Evolutionary conservation across 2,329 filamentous ascomycete genomes (phyloP), one percentile per base, ranked within the genome.

Genomic region (Aspergillus thermomutatus): DNA sequence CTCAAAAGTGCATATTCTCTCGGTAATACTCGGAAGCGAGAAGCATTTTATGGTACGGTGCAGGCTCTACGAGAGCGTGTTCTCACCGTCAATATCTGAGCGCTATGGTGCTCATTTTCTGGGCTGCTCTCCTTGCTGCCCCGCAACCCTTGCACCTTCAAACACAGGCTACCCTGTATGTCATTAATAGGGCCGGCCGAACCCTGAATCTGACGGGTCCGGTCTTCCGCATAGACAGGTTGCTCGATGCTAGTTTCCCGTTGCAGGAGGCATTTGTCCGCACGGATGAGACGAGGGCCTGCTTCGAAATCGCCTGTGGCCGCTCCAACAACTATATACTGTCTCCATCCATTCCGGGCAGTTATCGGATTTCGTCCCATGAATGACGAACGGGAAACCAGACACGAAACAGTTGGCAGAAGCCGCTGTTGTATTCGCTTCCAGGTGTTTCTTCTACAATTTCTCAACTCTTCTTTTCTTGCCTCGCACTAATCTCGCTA

Each of bases 31-130:
- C 19, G 34, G 50, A 54, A 52, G 54, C 52, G 56, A 54, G 43
- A 40, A 41, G 23, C 55, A 46, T 49, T 56, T 31, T 45, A 28
- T 58, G 48, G 61, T 28, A 53, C 43, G 59, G 40, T 53, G 47
- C 60, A 49, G 49, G 26, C 49, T 52, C 52, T 50, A 50, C 55
- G 49, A 55, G 48, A 55, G 46, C 53, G n/a, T 26, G 50, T 34
- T 43, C 50, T 46, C 21, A 17, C 53, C 56, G 47, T 60, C 59
- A 54, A 52, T 52, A 49, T 53, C 46, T 54, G 60, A 53, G 52
- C 55, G 53, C 45, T 10, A 55, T 53, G 55, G 57, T 52, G 52
- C 41, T 54, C 54, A 57, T 34, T 37, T 53, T 40, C 46, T 47
- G 48, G 27, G 56, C 37, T 27, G 50, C 41, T 52, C 45, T 40